Base-by-base conservation (phyloP, 1,284 basidiomycete species). In the Mycena sp. region DNA sequence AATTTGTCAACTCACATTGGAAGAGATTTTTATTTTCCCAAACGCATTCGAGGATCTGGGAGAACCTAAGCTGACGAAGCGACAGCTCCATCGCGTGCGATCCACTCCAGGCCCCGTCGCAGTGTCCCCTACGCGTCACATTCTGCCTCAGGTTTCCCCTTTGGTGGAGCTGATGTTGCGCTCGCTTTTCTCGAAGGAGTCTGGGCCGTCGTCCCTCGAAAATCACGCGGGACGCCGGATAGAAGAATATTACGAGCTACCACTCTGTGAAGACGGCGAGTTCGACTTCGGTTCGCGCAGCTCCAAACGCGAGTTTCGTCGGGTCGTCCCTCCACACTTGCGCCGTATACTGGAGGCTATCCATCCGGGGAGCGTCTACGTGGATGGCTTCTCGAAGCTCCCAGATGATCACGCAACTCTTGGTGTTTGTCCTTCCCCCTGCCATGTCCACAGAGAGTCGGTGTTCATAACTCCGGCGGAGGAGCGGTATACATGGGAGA, bases 401-500 rank as follows among this genome's bases (percentile, higher is more conserved):
- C 61, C 62, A 46, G 52, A 69, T 56, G 9, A 65, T 76, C 19
- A 78, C 16, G 40, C 78, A 1, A 80, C 81, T n/a, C 70, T 79
- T 38, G 82, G 85, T 12, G 70, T 74, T 30, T 92, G 90, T 71
- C 82, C 83, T 9, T 86, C 85, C 32, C 85, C 85, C 0, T 67
- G 52, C 4, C 90, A 91, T 21, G 12, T 10, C 4, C 25, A 28
- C 44, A 21, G 30, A 67, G 62, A 57, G 12, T 62, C 63, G n/a
- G 73, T 85, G 11, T 92, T 88, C 67, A 81, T 89, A 14, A 74
- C 71, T 25, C 87, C 83, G 56, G 83, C 83, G 0, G 90, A 89
- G 69, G 85, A 90, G 71, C 76, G 88, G 45, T 83, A 82, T 64
- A 85, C 87, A 4, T 93, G 91, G n/a, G 91, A 87, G 71, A 77